These are phyloP conservation scores for Eutrema yunnanense DNA, from an alignment of 345 rosid genomes.

Conservation along the genomic window DNA sequence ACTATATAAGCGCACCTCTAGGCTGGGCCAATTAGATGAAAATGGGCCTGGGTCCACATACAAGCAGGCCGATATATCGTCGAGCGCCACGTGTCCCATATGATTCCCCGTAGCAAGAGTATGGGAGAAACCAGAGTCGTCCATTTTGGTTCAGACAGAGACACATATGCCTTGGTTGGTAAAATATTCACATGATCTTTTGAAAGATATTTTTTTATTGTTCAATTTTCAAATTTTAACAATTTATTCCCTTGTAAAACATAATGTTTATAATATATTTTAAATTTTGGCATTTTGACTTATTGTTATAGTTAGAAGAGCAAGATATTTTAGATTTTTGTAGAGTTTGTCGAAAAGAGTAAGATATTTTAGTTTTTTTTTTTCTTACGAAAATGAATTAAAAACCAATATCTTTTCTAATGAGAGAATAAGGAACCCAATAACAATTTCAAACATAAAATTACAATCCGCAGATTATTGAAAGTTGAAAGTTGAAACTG, in stretches of 20 bases:
- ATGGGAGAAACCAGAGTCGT: constrained; percentile 29
- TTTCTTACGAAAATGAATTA: not conserved
- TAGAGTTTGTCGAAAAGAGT: too few species aligned
- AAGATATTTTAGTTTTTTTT: not conserved
- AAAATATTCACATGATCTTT: constrained; percentile 14
- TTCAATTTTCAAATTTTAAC: not conserved
- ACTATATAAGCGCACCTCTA: constrained; percentile 13
- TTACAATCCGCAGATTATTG: not conserved
- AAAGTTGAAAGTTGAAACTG: not conserved
- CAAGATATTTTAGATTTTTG: too few species aligned
- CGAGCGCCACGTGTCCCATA: constrained; percentile 18
- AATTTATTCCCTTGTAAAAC: not conserved
- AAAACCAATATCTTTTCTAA: not conserved
- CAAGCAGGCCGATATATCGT: not conserved
- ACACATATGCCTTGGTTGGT: constrained; percentile 15
- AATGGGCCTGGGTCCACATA: constrained; percentile 21
- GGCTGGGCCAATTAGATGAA: constrained; percentile 16
- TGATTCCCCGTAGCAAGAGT: constrained; percentile 9
- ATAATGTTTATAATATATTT: not conserved
- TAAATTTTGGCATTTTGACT: not conserved
- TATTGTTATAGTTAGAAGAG: not conserved
- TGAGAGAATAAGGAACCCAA: not conserved
- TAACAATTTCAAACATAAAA: too few species aligned
- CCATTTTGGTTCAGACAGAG: constrained; percentile 19
- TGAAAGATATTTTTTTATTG: not conserved